Conservation (phyloP, 495 filamentous ascomycete species). For the Daldinia concentrica region DNA sequence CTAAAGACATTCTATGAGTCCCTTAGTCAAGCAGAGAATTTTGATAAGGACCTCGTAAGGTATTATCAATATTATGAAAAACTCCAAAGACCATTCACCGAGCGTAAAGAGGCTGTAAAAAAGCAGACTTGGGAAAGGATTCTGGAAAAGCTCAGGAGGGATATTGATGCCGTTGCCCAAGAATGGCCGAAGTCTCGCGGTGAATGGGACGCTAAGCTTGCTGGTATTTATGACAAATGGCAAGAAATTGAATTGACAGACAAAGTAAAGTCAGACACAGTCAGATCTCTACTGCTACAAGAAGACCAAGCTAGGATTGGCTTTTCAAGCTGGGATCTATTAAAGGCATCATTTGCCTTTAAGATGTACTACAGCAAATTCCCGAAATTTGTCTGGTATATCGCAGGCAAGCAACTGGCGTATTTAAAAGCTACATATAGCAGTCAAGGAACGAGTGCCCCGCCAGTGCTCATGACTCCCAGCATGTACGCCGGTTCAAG, state of each 20-base stretch:
- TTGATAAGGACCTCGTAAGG: conserved; percentile 41
- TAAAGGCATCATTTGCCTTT: conserved; percentile 73
- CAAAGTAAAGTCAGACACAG: conserved; percentile 45
- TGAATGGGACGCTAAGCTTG: conserved; percentile 54
- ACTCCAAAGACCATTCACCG: conserved; percentile 18
- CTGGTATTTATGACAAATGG: conserved; percentile 55
- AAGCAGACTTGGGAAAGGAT: conserved; percentile 42
- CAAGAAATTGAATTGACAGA: conserved; percentile 52
- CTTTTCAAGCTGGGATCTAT: conserved; percentile 60
- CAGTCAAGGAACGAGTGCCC: conserved; percentile 23
- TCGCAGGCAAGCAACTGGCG: conserved; percentile 70
- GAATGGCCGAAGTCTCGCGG: conserved; percentile 48
- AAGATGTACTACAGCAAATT: conserved; percentile 49
- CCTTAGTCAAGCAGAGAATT: conserved; percentile 34
- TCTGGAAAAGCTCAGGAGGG: conserved; percentile 47
- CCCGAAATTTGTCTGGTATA: conserved; percentile 65
- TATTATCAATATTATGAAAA: conserved; percentile 41
- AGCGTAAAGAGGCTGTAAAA: conserved; percentile 36
- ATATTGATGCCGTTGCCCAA: conserved; percentile 44
- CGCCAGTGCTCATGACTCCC: conserved; percentile 46
- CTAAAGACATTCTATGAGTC: conserved; percentile 52
- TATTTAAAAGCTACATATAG: conserved; percentile 65
- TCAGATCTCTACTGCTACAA: conserved; percentile 52
- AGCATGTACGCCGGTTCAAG: conserved; percentile 58
- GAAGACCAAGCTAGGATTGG: conserved; percentile 57